Evolutionary conservation across 202 grass and related monocot species (phyloP).

Genomic region (Hordeum pubiflorum): DNA sequence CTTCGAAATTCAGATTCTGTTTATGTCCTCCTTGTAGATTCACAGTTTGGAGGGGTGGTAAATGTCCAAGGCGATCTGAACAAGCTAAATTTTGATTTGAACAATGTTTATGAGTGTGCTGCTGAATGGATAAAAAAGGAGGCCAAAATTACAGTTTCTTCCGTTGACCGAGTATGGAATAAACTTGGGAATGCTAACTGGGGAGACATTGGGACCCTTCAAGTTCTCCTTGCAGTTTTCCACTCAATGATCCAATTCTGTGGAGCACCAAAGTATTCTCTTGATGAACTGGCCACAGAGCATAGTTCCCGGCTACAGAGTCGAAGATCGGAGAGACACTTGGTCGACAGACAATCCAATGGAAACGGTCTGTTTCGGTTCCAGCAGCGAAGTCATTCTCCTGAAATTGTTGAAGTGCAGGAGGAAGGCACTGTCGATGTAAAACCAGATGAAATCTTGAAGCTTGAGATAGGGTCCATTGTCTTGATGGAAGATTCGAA

Average conservation of each 20-base stretch:
- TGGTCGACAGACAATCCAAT: slow-evolving; percentile 59
- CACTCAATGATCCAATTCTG: slow-evolving; percentile 79
- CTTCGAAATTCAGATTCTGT: slow-evolving; percentile 72
- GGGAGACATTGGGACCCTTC: slow-evolving; percentile 86
- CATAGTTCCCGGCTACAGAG: slow-evolving; percentile 81
- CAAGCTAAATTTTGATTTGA: slow-evolving; percentile 72
- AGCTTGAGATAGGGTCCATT: slow-evolving; percentile 74
- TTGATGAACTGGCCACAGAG: slow-evolving; percentile 71
- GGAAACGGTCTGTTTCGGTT: slow-evolving; percentile 60
- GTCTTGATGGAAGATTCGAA: slow-evolving; percentile 74
- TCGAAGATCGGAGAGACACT: slow-evolving; percentile 89
- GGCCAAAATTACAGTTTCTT: slow-evolving; percentile 74
- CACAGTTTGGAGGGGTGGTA: slow-evolving; percentile 87
- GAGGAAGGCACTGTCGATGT: slow-evolving; percentile 47
- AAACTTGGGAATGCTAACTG: slow-evolving; percentile 99
- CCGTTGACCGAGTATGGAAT: slow-evolving; percentile 87
- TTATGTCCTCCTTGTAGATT: slow-evolving; percentile 89
- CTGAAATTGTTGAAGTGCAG: slow-evolving; percentile 91
- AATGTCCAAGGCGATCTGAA: slow-evolving; percentile 87
- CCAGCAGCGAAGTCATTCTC: slow-evolving; percentile 68
- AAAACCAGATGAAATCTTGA: slow-evolving; percentile 59
- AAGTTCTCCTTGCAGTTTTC: slow-evolving; percentile 79
- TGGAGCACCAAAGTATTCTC: slow-evolving; percentile 69
- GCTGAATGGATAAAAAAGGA: slow-evolving; percentile 80
- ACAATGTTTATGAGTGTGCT: slow-evolving; percentile 81